Base-by-base conservation (phyloP, 129 eudicot genomes). In the Dittrichia graveolens region DNA sequence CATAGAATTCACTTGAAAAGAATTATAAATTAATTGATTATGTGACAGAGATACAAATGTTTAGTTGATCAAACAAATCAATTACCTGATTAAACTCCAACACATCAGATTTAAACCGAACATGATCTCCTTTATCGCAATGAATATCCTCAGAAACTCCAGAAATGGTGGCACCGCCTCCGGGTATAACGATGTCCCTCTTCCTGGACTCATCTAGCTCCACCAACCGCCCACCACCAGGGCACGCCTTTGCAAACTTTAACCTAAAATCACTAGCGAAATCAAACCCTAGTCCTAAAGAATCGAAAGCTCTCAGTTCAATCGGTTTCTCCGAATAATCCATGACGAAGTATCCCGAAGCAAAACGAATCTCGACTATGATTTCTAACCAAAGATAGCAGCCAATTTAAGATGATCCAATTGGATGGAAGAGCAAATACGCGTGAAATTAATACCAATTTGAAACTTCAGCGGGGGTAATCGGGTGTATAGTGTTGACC, bases 71-170 rank as follows among this genome's bases (percentile, higher is more conserved):
- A 60, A 53, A 50, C 19, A 19, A n/a, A 31, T 6, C 18, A 15
- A 2, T 47, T 8, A 92, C 98, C 94, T 89, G 90, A 84, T 87
- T 94, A 39, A 94, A 90, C 50, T 88, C 83, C 66, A 94, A 89
- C 67, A 94, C 95, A 84, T 94, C 98, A 12, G 98, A 90, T 78
- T 94, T 94, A 59, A 84, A 94, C 34, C 98, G 75, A 74, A 90
- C 75, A 24, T 80, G 92, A 39, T 94, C 98, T 4, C 98, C 98
- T 82, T 90, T 94, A 83, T 94, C 98, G 50, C 91, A 87, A 42
- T 87, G 92, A 75, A 94, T 94, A 45, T 80, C 82, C 6, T 80
- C 91, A 5, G 96, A 83, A 15, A 94, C 98, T 2, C 80, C 90
- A 9, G 73, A 81, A 61, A 94, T 73, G 13, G 83, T 82, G 13